These are phyloP conservation scores for Paraphoma sp. DNA, from an alignment of 2,329 filamentous ascomycete species.

Conservation along the genomic window DNA sequence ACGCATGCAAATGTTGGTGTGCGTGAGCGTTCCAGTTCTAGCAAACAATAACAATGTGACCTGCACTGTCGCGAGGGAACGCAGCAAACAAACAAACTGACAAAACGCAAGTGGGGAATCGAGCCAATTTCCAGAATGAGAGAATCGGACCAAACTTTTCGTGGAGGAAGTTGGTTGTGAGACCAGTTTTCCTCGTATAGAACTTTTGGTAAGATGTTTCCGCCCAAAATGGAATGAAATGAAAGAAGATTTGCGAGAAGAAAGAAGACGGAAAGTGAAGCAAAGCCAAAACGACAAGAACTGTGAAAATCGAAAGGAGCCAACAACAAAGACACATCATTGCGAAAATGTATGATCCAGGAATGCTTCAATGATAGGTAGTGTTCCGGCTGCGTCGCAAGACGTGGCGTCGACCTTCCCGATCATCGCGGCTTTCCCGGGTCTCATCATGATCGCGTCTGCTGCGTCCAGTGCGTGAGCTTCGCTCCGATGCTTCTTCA, in stretches of 20 bases:
- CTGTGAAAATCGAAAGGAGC: conserved; percentile 4
- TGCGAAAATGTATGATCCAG: background rate
- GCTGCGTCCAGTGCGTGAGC: conserved; percentile 32
- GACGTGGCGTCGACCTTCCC: conserved; percentile 23
- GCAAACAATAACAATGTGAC: conserved; percentile 45
- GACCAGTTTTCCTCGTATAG: conserved; percentile 12
- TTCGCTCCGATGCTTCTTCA: conserved; percentile 39
- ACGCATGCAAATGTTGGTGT: conserved; percentile 37
- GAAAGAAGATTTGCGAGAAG: conserved; percentile 4
- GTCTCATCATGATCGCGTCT: conserved; percentile 28
- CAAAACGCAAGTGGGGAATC: conserved; percentile 29
- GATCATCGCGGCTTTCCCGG: conserved; percentile 19
- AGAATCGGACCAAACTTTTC: conserved; percentile 25
- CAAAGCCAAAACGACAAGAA: conserved; percentile 14
- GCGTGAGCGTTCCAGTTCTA: conserved; percentile 48
- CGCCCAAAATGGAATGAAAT: conserved; percentile 9
- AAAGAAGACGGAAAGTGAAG: conserved; percentile 7
- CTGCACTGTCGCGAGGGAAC: conserved; percentile 39
- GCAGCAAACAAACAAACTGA: conserved; percentile 31
- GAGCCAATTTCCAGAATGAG: conserved; percentile 21
- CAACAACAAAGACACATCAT: background rate
- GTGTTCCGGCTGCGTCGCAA: conserved; percentile 29
- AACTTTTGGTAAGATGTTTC: conserved; percentile 24
- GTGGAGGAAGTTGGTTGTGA: conserved; percentile 1
- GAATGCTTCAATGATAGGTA: conserved; percentile 23